These are phyloP conservation scores for Paracorniculantispora psalliotae DNA, from an alignment of 2,329 filamentous ascomycete species.

Conservation along the genomic window DNA sequence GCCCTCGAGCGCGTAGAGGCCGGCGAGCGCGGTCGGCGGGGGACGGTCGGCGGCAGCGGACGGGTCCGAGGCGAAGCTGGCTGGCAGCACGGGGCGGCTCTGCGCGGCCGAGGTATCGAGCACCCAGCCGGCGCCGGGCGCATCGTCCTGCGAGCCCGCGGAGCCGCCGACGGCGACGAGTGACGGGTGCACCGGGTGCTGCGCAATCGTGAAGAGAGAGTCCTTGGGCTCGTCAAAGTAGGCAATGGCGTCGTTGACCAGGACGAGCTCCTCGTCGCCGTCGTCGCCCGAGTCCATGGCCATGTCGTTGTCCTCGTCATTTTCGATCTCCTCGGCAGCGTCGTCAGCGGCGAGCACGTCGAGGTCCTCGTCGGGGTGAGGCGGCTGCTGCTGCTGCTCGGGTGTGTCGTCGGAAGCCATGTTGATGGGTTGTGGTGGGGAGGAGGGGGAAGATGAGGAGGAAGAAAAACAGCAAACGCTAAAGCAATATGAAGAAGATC, in stretches of 20 bases:
- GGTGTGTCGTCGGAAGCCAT: conserved; percentile 2
- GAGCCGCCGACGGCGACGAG: conserved; percentile 83
- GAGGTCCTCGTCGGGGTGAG: conserved; percentile 46
- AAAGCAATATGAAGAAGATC: not conserved
- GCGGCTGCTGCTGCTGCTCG: conserved; percentile 15
- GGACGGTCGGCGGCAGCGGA: conserved; percentile 47
- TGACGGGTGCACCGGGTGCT: conserved; percentile 73
- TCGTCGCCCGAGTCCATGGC: conserved; percentile 76
- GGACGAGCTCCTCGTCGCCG: conserved; percentile 63
- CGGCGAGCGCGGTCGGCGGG: conserved; percentile 52
- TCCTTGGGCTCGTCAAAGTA: conserved; percentile 90
- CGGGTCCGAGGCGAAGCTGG: conserved; percentile 67
- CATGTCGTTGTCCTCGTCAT: conserved; percentile 60
- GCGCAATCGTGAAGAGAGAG: conserved; percentile 90
- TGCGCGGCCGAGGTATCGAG: conserved; percentile 67
- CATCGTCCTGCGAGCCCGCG: conserved; percentile 53
- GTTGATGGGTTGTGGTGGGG: not conserved
- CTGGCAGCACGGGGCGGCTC: conserved; percentile 63
- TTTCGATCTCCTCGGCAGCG: conserved; percentile 66
- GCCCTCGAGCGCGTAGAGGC: conserved; percentile 74
- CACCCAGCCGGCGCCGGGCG: conserved; percentile 76
- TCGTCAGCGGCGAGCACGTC: conserved; percentile 74
- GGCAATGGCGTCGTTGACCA: conserved; percentile 88
- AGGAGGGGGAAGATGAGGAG: no score
- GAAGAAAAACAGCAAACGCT: not conserved